phyloP scores from a whole-genome alignment of 768 basidiomycete genomes.

The Pleurotus salmoneostramineus region DNA sequence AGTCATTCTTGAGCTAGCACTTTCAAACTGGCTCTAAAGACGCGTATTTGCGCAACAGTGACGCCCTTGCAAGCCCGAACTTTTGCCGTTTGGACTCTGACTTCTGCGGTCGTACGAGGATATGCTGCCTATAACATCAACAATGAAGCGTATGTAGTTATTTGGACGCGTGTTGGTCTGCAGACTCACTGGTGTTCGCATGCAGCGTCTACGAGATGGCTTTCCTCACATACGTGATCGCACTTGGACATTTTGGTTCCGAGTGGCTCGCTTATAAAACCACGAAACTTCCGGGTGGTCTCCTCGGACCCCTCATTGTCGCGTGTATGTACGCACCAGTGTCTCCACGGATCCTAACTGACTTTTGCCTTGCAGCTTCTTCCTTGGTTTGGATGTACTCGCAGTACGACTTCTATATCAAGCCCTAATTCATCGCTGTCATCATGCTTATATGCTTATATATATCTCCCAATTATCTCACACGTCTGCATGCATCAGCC shows the following conservation, averaged over 20 bases:
- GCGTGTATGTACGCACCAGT: conserved; percentile 57
- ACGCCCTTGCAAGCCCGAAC: conserved; percentile 84
- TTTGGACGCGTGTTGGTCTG: conserved; percentile 11
- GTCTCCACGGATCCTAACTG: neutral
- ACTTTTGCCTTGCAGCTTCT: conserved; percentile 36
- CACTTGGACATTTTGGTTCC: conserved; percentile 84
- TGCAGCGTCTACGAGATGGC: conserved; percentile 86
- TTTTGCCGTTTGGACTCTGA: conserved; percentile 89
- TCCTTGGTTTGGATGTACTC: conserved; percentile 83
- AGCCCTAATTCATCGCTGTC: conserved; percentile 14
- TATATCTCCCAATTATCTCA: neutral
- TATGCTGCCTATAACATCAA: conserved; percentile 91
- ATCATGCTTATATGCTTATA: neutral
- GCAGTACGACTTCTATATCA: conserved; percentile 80
- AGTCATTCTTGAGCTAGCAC: conserved; percentile 5
- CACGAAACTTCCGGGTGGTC: conserved; percentile 53
- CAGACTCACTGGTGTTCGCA: neutral
- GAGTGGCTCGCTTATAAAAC: conserved; percentile 84
- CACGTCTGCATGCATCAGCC: neutral
- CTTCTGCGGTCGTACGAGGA: conserved; percentile 74
- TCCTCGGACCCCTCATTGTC: conserved; percentile 76
- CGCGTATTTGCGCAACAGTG: conserved; percentile 44
- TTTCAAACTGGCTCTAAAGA: neutral
- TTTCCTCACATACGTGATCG: conserved; percentile 83
- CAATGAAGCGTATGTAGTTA: conserved; percentile 60